These are phyloP conservation scores for Dittrichia graveolens DNA, from an alignment of 129 eudicot species.

Conservation along the genomic window DNA sequence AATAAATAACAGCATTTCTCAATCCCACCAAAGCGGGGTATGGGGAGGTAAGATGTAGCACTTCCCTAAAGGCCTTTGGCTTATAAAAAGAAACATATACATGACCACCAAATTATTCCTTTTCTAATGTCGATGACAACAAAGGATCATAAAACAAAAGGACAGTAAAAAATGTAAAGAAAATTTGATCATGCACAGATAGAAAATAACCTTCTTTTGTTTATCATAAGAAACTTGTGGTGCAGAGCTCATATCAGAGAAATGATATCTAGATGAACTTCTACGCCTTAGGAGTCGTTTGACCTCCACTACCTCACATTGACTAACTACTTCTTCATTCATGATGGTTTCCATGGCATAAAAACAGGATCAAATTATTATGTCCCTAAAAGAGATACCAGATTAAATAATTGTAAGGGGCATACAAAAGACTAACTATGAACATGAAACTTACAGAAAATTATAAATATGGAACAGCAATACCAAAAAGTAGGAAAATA, in stretches of 20 bases:
- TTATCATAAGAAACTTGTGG: slow-evolving; percentile 33
- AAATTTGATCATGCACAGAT: not conserved
- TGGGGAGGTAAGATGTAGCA: too few relatives aligned
- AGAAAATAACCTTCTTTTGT: slow-evolving; percentile 40
- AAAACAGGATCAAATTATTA: slow-evolving; percentile 9
- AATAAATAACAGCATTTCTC: too few relatives aligned
- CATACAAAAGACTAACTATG: not conserved
- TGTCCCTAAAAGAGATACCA: slow-evolving; percentile 16
- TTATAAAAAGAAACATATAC: too few relatives aligned
- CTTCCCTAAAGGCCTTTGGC: too few relatives aligned
- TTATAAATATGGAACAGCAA: not conserved
- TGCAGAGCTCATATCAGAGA: slow-evolving; percentile 26
- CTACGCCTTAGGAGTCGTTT: slow-evolving; percentile 38
- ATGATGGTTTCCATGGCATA: slow-evolving; percentile 38
- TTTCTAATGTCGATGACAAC: not conserved
- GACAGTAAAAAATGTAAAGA: not conserved
- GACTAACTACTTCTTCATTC: slow-evolving; percentile 32
- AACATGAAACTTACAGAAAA: slow-evolving; percentile 7
- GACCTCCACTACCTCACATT: slow-evolving; percentile 35
- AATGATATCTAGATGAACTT: slow-evolving; percentile 37
- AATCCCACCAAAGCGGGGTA: too few relatives aligned
- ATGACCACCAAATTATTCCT: not conserved
- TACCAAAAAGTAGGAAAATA: too few relatives aligned
- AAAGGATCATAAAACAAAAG: slow-evolving; percentile 19
- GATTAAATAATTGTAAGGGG: not conserved